Evolutionary conservation across 129 eudicot species (phyloP).

Genomic region (Pittosporum tobira): DNA sequence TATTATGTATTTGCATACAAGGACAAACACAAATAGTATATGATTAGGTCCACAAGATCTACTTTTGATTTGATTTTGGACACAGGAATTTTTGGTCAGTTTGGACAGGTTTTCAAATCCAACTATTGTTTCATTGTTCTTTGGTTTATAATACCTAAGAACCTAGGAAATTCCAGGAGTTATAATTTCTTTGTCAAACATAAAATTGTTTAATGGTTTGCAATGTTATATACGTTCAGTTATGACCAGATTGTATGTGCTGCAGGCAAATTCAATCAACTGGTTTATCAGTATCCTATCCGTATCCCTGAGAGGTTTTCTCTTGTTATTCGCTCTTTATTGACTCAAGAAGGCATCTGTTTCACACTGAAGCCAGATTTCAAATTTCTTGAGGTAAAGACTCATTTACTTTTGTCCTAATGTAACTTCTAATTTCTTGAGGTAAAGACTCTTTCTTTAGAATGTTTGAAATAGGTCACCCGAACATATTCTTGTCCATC

Average conservation of each 20-base stretch:
- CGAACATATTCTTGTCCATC: background rate
- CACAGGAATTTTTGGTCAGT: too few species aligned
- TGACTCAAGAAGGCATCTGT: constrained; percentile 99
- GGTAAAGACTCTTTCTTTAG: background rate
- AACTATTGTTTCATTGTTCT: too few species aligned
- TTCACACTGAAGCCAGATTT: constrained; percentile 86
- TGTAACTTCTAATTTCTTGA: background rate
- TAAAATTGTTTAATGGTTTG: too few species aligned
- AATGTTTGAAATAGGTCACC: background rate
- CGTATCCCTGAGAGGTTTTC: constrained; percentile 99
- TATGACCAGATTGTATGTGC: constrained; percentile 8
- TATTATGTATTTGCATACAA: too few species aligned
- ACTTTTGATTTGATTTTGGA: too few species aligned
- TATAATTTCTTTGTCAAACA: too few species aligned
- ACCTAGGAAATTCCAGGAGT: too few species aligned
- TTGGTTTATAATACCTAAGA: background rate
- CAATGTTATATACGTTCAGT: background rate
- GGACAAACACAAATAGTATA: too few species aligned
- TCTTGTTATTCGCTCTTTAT: constrained; percentile 90
- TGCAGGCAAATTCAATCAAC: constrained; percentile 94
- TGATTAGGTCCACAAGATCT: too few species aligned
- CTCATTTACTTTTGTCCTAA: background rate
- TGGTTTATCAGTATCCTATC: constrained; percentile 93
- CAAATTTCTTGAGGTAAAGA: constrained; percentile 87
- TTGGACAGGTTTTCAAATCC: too few species aligned